These are phyloP conservation scores for Scheffersomyces stambukii DNA, from an alignment of 1,139 yeast genomes.

Conservation along the genomic window DNA sequence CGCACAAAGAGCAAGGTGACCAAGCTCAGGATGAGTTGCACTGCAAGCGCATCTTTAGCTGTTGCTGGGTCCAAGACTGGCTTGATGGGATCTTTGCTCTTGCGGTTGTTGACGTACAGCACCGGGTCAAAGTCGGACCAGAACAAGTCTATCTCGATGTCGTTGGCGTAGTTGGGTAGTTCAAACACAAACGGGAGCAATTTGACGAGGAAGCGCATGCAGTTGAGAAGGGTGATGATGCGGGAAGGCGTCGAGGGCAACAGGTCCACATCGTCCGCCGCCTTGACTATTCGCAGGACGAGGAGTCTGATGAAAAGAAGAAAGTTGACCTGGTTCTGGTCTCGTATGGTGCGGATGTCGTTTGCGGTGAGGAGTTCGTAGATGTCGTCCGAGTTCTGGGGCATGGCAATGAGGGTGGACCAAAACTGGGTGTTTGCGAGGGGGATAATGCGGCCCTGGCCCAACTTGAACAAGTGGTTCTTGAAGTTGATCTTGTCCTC, in stretches of 20 bases:
- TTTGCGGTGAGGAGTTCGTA: slow-evolving; percentile 49
- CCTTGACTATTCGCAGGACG: slow-evolving; percentile 8
- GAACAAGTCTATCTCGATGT: slow-evolving; percentile 38
- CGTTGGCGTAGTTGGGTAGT: slow-evolving; percentile 23
- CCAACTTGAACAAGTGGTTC: slow-evolving; percentile 59
- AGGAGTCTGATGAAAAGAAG: slow-evolving; percentile 45
- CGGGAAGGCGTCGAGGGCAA: slow-evolving; percentile 9
- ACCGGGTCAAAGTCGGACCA: slow-evolving; percentile 10
- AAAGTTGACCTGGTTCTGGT: slow-evolving; percentile 53
- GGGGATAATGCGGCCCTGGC: slow-evolving; percentile 51
- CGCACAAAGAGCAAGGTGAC: slow-evolving; percentile 54
- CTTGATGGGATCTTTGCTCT: neutral
- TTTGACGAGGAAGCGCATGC: slow-evolving; percentile 62
- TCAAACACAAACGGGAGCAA: slow-evolving; percentile 69
- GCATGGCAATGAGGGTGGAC: slow-evolving; percentile 35
- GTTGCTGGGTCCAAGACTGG: slow-evolving; percentile 3
- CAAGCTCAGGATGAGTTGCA: slow-evolving; percentile 40
- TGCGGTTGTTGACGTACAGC: neutral
- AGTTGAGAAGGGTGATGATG: slow-evolving; percentile 39
- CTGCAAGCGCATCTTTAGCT: slow-evolving; percentile 41
- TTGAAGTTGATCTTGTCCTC: slow-evolving; percentile 64
- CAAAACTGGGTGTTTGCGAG: slow-evolving; percentile 47
- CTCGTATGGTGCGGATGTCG: slow-evolving; percentile 61
- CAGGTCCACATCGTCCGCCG: slow-evolving; percentile 3
- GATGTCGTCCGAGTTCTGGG: slow-evolving; percentile 44